Percentiles rank a stretch among this genome's conserved stretches.
These are phyloP conservation scores for Cyberlindnera nakhonratchasimensis DNA, from an alignment of 805 yeast genomes.

Conservation along the genomic window DNA sequence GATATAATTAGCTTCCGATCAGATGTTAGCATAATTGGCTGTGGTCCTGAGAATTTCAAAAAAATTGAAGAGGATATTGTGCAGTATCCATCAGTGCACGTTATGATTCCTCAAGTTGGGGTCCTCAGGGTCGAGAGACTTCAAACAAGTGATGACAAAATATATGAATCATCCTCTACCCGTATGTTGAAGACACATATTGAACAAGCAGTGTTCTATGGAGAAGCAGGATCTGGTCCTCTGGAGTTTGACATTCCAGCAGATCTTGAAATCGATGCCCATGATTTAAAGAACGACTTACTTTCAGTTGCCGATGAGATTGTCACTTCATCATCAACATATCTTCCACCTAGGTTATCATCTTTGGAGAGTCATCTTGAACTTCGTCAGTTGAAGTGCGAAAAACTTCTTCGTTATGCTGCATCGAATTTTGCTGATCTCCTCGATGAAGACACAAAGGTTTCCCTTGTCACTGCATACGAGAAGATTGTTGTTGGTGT, in stretches of 20 bases:
- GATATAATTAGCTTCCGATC: slow-evolving; percentile 62
- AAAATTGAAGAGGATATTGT: slow-evolving; percentile 22
- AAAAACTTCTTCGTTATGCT: slow-evolving; percentile 43
- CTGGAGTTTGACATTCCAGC: slow-evolving; percentile 44
- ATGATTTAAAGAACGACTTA: slow-evolving; percentile 51
- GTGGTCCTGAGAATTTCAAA: slow-evolving; percentile 46
- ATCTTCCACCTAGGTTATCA: slow-evolving; percentile 51
- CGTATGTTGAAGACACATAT: slow-evolving; percentile 58
- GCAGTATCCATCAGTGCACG: slow-evolving; percentile 43
- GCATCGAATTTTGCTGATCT: slow-evolving; percentile 41
- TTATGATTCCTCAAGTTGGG: slow-evolving; percentile 55
- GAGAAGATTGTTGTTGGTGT: slow-evolving; percentile 47
- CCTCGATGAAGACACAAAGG: slow-evolving; percentile 34
- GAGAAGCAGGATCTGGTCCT: slow-evolving; percentile 40
- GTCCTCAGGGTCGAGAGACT: slow-evolving; percentile 55
- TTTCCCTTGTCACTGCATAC: slow-evolving; percentile 36
- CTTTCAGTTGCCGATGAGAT: slow-evolving; percentile 51
- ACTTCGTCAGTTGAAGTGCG: slow-evolving; percentile 43
- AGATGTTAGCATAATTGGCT: slow-evolving; percentile 52
- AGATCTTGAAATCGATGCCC: slow-evolving; percentile 41
- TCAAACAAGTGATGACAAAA: slow-evolving; percentile 21
- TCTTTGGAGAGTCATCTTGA: slow-evolving; percentile 49
- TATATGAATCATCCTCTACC: slow-evolving; percentile 30
- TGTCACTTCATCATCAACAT: slow-evolving; percentile 49
- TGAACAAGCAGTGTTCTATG: slow-evolving; percentile 78